These are phyloP conservation scores for Triticum turgidum DNA, from an alignment of 176 grass and related monocot genomes.

Conservation along the genomic window DNA sequence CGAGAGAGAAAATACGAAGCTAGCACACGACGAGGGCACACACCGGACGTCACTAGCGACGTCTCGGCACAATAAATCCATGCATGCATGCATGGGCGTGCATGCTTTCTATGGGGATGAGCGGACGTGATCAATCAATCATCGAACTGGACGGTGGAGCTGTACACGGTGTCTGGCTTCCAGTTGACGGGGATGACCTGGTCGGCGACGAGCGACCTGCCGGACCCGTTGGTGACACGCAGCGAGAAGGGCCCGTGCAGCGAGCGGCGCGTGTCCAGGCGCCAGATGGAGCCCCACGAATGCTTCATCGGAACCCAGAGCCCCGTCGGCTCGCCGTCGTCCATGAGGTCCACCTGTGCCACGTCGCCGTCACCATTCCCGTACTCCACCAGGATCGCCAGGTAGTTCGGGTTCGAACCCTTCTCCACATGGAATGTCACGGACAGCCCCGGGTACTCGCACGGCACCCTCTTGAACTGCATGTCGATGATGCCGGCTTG, in stretches of 20 bases:
- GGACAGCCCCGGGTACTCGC: constrained; percentile 25
- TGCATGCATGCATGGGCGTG: no score
- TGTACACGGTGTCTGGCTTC: constrained; percentile 45
- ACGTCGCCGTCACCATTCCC: constrained; percentile 45
- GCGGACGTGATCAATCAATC: no score
- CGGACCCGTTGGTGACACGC: constrained; percentile 35
- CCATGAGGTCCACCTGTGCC: neutral
- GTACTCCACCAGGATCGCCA: constrained; percentile 44
- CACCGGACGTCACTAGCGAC: no score
- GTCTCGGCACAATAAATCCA: no score
- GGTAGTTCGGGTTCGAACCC: constrained; percentile 50
- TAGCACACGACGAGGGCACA: no score
- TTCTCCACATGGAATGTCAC: constrained; percentile 47
- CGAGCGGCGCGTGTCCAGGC: constrained; percentile 35
- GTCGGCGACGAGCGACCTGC: constrained; percentile 40
- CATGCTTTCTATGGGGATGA: no score
- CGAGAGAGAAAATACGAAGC: no score
- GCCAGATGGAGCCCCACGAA: constrained; percentile 68
- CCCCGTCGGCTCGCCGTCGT: constrained; percentile 24
- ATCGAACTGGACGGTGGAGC: constrained; percentile 45
- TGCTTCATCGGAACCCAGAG: constrained; percentile 54
- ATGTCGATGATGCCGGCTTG: constrained; percentile 44
- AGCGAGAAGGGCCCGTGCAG: constrained; percentile 64
- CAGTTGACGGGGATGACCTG: constrained; percentile 70
- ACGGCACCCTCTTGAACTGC: constrained; percentile 35